Base-by-base conservation (phyloP, 1,284 basidiomycete species). In the Coniferiporia weirii region DNA sequence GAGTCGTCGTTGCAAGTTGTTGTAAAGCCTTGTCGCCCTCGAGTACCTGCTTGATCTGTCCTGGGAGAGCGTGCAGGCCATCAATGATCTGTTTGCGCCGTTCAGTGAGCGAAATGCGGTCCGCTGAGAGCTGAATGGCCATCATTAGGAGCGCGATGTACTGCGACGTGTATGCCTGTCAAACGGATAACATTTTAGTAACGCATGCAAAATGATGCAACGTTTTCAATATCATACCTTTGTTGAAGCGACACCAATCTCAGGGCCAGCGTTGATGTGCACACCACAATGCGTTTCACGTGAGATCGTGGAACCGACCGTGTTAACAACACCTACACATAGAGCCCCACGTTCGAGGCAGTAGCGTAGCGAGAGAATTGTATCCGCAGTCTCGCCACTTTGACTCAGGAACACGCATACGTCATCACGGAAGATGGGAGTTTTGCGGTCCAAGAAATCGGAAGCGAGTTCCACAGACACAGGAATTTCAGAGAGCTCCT, bases 201-300 rank as follows among this genome's bases (percentile, higher is more conserved):
- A 60, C n/a, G 40, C 34, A 12, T 8, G 54, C 4, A 27, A 20
- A 46, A 36, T 1, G 32, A 57, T 22, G 35, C n/a, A 36, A 27
- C 22, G 12, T n/a, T 15, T n/a, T 32, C 15, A 46, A 67, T 19
- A 22, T 53, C 75, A 57, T 54, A 88, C 89, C 87, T 99, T 99
- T 64, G 97, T 99, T n/a, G 95, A 98, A 5, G 97, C 97, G 63
- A 99, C 97, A 83, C 97, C 96, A 64, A 99, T 96, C 79, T 99
- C 96, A 63, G 96, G 96, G 48, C 96, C 96, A 68, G 97, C 96
- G 72, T 99, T 99, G 79, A 99, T 99, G 79, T 99, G 96, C 60
- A 99, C 89, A 90, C 97, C 97, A 67, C 95, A 98, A 80, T 99
- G 97, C 15, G 95, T 96, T 78, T 98, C 95, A 68, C 96, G 91